These are phyloP conservation scores for Solanum acaule DNA, from an alignment of 257 asterid species.

Conservation along the genomic window DNA sequence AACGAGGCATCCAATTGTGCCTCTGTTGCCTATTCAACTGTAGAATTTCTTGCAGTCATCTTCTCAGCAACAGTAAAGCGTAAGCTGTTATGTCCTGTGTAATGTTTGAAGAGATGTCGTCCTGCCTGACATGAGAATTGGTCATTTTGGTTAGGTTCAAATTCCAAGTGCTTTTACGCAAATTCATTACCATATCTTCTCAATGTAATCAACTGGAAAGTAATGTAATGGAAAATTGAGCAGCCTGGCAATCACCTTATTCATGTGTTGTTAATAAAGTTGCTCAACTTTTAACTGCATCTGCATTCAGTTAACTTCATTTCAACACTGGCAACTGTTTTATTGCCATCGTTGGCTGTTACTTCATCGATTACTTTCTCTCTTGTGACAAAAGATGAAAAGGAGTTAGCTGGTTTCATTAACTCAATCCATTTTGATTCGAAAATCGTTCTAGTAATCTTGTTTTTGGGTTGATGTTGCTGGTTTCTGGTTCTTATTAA, in stretches of 20 bases:
- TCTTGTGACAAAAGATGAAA: neutral
- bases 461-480: neutral
- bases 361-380: neutral
- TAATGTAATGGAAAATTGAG: neutral
- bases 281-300: neutral
- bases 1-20: conserved; percentile 9
- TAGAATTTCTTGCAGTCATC: conserved; percentile 20
- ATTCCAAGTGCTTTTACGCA: neutral
- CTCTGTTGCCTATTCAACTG: conserved; percentile 21
- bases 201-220: neutral
- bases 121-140: conserved; percentile 11
- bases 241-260: neutral
- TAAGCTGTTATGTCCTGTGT: conserved; percentile 3
- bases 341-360: neutral
- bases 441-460: neutral
- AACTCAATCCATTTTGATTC: neutral
- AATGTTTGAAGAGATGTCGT: conserved; percentile 3
- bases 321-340: neutral
- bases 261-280: neutral
- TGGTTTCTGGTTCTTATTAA: too few species aligned
- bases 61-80: conserved; percentile 11
- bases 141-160: conserved; percentile 7
- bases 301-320: neutral
- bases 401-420: neutral
- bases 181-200: conserved; percentile 5